These are phyloP conservation scores for Amphibolis antarctica DNA, from an alignment of 106 monocot species.

Conservation along the genomic window DNA sequence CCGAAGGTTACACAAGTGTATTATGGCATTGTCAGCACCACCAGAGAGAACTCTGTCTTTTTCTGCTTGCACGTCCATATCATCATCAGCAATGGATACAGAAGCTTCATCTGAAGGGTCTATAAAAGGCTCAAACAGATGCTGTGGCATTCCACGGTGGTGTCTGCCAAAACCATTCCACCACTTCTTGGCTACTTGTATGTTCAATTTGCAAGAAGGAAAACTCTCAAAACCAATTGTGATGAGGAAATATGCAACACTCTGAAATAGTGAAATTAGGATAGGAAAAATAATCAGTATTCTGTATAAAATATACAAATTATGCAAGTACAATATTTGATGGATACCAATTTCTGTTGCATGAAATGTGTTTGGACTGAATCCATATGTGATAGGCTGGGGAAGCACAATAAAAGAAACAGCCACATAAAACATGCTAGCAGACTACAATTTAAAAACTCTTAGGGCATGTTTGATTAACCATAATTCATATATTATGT, in stretches of 20 bases:
- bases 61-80: slow-evolving; percentile 68
- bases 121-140: slow-evolving; percentile 43
- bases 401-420: too few species aligned
- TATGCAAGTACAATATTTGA: too few species aligned
- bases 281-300: background rate
- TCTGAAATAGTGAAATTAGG: slow-evolving; percentile 23
- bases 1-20: slow-evolving; percentile 49
- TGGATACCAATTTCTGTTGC: too few species aligned
- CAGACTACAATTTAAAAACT: too few species aligned
- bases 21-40: slow-evolving; percentile 56
- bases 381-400: too few species aligned
- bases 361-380: too few species aligned
- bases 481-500: too few species aligned
- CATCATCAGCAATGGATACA: slow-evolving; percentile 39
- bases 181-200: slow-evolving; percentile 25
- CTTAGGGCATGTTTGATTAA: too few species aligned
- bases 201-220: slow-evolving; percentile 35
- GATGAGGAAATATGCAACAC: slow-evolving; percentile 46
- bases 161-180: slow-evolving; percentile 16
- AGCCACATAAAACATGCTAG: too few species aligned
- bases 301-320: background rate
- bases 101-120: slow-evolving; percentile 21
- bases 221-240: slow-evolving; percentile 47
- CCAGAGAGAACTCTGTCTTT: slow-evolving; percentile 46
- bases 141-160: slow-evolving; percentile 14